Conservation (phyloP, 2,329 filamentous ascomycete species). For the Epichloe uncinata region DNA sequence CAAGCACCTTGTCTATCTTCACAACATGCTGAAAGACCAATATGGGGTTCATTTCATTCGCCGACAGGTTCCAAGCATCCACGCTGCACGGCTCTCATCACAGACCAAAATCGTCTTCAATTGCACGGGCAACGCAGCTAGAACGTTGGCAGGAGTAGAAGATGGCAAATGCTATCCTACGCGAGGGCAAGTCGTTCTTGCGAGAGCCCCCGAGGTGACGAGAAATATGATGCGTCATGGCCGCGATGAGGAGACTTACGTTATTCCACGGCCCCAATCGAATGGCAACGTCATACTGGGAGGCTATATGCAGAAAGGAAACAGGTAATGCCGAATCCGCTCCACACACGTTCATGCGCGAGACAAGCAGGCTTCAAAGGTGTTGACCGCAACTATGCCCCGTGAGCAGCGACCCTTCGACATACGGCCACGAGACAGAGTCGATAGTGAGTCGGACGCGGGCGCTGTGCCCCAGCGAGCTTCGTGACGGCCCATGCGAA, state of each 20-base stretch:
- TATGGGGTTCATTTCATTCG: conserved; percentile 21
- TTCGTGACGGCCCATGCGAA: conserved; percentile 14
- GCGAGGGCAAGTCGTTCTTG: conserved; percentile 25
- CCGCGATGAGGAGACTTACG: conserved; percentile 25
- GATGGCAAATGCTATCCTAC: conserved; percentile 28
- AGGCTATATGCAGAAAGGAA: conserved; percentile 26
- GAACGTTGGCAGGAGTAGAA: conserved; percentile 20
- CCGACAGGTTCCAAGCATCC: conserved; percentile 15
- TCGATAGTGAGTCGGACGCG: conserved; percentile 24
- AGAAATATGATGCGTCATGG: conserved; percentile 27
- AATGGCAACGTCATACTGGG: conserved; percentile 22
- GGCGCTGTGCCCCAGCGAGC: conserved; percentile 16
- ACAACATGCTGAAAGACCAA: conserved; percentile 12
- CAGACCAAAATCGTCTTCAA: conserved; percentile 21
- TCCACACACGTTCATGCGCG: neutral
- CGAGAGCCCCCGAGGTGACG: conserved; percentile 16
- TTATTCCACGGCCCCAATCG: conserved; percentile 24
- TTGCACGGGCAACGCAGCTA: conserved; percentile 22
- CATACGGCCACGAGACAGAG: conserved; percentile 22
- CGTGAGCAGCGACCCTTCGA: conserved; percentile 17
- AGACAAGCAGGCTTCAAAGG: neutral
- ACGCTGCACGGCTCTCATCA: conserved; percentile 14
- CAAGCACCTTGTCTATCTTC: conserved; percentile 22
- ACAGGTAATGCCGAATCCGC: conserved; percentile 12
- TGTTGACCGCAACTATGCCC: neutral